phyloP scores from a whole-genome alignment of 257 asterid genomes.

The Linaria vulgaris region DNA sequence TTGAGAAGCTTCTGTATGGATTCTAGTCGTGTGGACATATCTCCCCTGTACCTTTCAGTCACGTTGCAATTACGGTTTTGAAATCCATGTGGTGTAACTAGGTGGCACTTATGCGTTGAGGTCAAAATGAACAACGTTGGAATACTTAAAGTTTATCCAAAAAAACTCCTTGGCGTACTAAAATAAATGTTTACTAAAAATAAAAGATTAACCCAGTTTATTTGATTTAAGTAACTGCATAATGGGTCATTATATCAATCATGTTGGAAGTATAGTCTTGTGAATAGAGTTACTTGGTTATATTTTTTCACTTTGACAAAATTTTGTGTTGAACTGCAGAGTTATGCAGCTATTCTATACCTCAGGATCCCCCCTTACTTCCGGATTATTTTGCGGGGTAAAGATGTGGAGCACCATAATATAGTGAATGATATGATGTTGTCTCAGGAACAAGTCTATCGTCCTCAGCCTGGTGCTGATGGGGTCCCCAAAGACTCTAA shows the following conservation, averaged over 20 bases:
- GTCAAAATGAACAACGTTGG: neutral
- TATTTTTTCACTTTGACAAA: constrained; percentile 1
- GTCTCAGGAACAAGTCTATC: constrained; percentile 84
- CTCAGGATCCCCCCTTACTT: constrained; percentile 80
- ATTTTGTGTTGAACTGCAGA: constrained; percentile 51
- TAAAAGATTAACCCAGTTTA: too few species aligned
- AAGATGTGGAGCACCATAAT: constrained; percentile 93
- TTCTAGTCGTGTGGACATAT: constrained; percentile 8
- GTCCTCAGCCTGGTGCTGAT: constrained; percentile 80
- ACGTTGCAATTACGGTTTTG: constrained; percentile 9
- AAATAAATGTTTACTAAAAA: too few species aligned
- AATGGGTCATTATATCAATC: too few species aligned
- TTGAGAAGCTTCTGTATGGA: neutral
- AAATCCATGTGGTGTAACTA: neutral
- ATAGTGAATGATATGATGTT: constrained; percentile 98
- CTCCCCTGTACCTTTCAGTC: constrained; percentile 2
- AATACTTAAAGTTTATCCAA: too few species aligned
- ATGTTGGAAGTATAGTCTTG: too few species aligned
- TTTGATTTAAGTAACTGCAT: too few species aligned
- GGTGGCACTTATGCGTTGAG: neutral
- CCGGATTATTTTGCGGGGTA: constrained; percentile 89
- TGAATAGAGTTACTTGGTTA: too few species aligned
- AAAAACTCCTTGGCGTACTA: neutral
- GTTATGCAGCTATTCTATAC: constrained; percentile 91
- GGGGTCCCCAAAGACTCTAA: constrained; percentile 62